These are phyloP conservation scores for Suhomyces canberraensis DNA, from an alignment of 805 yeast species.

Conservation along the genomic window DNA sequence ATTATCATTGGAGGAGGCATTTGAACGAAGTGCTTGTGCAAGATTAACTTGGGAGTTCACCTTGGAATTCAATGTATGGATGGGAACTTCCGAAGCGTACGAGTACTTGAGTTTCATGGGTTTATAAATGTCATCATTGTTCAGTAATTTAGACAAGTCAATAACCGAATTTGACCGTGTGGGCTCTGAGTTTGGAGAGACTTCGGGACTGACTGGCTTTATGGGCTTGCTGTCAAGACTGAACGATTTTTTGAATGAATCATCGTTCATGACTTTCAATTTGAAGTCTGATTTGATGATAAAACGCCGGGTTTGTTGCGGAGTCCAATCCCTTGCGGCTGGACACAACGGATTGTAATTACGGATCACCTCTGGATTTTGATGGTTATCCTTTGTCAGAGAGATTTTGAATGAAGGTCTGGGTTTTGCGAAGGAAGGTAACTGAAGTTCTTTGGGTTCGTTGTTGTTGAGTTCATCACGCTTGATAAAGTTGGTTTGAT, in stretches of 20 bases:
- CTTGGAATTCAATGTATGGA: slow-evolving; percentile 35
- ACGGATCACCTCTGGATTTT: slow-evolving; percentile 6
- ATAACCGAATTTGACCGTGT: slow-evolving; percentile 40
- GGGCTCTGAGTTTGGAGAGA: slow-evolving; percentile 41
- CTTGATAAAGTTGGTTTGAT: slow-evolving; percentile 42
- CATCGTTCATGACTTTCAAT: slow-evolving; percentile 36
- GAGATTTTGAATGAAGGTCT: slow-evolving; percentile 35
- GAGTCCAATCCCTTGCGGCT: slow-evolving; percentile 40
- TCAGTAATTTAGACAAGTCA: slow-evolving; percentile 33
- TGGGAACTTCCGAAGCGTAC: slow-evolving; percentile 36
- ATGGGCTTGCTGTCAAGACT: slow-evolving; percentile 30
- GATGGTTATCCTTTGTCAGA: slow-evolving; percentile 13
- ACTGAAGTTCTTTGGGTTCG: slow-evolving; percentile 4
- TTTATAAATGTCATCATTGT: slow-evolving; percentile 33
- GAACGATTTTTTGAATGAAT: slow-evolving; percentile 32
- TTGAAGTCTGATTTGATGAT: slow-evolving; percentile 32
- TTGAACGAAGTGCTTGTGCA: slow-evolving; percentile 11
- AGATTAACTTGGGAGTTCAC: slow-evolving; percentile 40
- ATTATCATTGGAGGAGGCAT: slow-evolving; percentile 18
- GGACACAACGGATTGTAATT: slow-evolving; percentile 33
- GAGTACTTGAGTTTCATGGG: slow-evolving; percentile 41
- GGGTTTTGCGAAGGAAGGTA: slow-evolving; percentile 19
- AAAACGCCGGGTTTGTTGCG: slow-evolving; percentile 24
- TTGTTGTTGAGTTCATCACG: slow-evolving; percentile 24
- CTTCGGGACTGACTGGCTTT: slow-evolving; percentile 39